Evolutionary conservation across 345 rosid species (phyloP), one percentile per base, ranked within the genome.

Genomic region (Bruguiera gymnorhiza): DNA sequence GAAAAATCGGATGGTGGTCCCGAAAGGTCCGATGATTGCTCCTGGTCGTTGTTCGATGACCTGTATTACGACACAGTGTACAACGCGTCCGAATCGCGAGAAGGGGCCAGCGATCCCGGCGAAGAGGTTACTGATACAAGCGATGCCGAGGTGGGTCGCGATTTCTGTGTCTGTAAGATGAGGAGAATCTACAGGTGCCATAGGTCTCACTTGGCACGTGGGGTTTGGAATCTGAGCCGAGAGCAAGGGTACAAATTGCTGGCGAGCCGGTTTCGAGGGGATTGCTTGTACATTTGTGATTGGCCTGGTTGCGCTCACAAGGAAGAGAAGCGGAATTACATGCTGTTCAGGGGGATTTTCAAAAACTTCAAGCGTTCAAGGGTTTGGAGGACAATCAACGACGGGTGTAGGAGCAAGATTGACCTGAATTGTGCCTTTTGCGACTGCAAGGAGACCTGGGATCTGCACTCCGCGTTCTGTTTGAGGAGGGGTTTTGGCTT

Each of bases 251-350:
- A 84, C 66, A 92, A 95, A 85, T 79, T 95, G 6, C 83, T 95
- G 0, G 98, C 98, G 6, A 90, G 99, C 75, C 82, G 99, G 34
- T 92, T 95, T 66, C 86, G 99, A 2, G 90, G 89, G 2, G 98
- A 95, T 76, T 85, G 84, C 70, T 66, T 95, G 24, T 95, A 95
- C 81, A 77, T 95, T 1, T 92, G 94, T 55, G 91, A 95, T 66
- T 88, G 98, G 99, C 99, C 99, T 0, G 99, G 99, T 0, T 92
- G 98, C 43, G 73, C 83, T 50, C 99, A 95, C 78, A 66, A 73
- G 0, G 94, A 90, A 67, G 96, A 88, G 84, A 92, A 88, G 82
- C 85, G 98, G 34, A 87, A 79, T 39, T 95, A 92, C 83, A 95
- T 86, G 97, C 84, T 95, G 31, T 95, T 95, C 76, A 80, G 99